Conservation (phyloP, 2,329 filamentous ascomycete species). For the Exserohilum rostratum region DNA sequence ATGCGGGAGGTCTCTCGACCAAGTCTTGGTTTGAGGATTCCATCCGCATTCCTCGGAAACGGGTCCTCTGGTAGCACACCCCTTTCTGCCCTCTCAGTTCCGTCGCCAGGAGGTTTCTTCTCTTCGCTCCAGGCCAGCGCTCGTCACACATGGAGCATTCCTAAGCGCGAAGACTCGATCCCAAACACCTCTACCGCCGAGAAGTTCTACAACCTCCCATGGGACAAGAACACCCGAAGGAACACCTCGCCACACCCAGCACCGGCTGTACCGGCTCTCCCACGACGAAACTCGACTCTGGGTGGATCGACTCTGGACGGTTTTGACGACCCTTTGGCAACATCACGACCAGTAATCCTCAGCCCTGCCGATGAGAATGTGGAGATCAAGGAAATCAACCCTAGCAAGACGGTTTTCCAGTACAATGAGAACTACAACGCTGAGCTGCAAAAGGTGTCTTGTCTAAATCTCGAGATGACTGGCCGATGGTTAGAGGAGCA, state of each 20-base stretch:
- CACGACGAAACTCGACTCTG: slow-evolving; percentile 33
- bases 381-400: slow-evolving; percentile 62
- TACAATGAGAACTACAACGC: slow-evolving; percentile 77
- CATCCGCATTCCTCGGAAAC: slow-evolving; percentile 31
- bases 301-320: slow-evolving; percentile 45
- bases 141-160: slow-evolving; percentile 80
- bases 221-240: slow-evolving; percentile 58
- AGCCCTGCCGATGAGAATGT: slow-evolving; percentile 47
- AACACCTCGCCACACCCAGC: slow-evolving; percentile 29
- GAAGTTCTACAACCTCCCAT: slow-evolving; percentile 86
- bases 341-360: slow-evolving; percentile 39
- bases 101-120: slow-evolving; percentile 91
- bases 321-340: slow-evolving; percentile 38
- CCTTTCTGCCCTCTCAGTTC: slow-evolving; percentile 82
- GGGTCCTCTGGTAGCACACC: slow-evolving; percentile 60
- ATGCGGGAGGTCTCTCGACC: slow-evolving; percentile 64
- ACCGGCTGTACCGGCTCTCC: slow-evolving; percentile 24
- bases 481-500: slow-evolving; percentile 86
- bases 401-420: slow-evolving; percentile 70
- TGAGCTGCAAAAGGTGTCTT: slow-evolving; percentile 72
- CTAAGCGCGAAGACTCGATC: slow-evolving; percentile 51
- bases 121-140: slow-evolving; percentile 77
- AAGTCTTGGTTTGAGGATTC: slow-evolving; percentile 51
- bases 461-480: slow-evolving; percentile 82
- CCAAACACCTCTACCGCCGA: slow-evolving; percentile 92